phyloP scores from a whole-genome alignment of 768 basidiomycete genomes.

The Boletus subparvulus region DNA sequence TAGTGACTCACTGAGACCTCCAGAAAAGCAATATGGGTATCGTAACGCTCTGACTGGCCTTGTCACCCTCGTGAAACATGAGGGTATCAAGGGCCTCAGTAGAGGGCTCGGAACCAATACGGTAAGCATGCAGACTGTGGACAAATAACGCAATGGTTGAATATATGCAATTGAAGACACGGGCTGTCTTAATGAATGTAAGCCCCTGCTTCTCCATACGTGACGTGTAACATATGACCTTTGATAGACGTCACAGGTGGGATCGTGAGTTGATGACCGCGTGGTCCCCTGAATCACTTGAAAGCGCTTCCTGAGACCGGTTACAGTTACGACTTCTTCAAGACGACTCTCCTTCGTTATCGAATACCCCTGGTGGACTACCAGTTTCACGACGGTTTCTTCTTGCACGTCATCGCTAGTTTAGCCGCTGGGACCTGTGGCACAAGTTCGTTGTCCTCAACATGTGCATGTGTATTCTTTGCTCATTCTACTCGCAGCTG shows the following conservation, averaged over 20 bases:
- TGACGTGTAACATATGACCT: conserved; percentile 2
- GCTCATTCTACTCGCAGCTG: conserved; percentile 43
- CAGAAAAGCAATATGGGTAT: conserved; percentile 75
- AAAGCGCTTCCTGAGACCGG: conserved; percentile 1
- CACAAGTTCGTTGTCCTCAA: conserved; percentile 55
- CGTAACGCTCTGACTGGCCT: conserved; percentile 76
- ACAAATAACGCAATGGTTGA: conserved; percentile 3
- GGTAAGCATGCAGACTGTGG: conserved; percentile 39
- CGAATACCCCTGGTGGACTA: conserved; percentile 56
- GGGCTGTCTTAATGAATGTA: conserved; percentile 78
- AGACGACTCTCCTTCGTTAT: conserved; percentile 51
- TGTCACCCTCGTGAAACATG: conserved; percentile 59
- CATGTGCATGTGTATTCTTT: neutral
- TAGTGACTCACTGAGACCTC: conserved; percentile 74
- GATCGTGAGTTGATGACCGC: conserved; percentile 57
- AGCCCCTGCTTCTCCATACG: conserved; percentile 19
- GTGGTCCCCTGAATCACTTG: neutral
- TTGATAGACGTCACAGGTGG: conserved; percentile 72
- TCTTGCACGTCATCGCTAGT: conserved; percentile 68
- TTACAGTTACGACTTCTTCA: conserved; percentile 75
- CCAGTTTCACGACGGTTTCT: conserved; percentile 62
- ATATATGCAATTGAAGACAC: conserved; percentile 36
- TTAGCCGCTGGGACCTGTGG: conserved; percentile 71
- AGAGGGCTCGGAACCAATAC: conserved; percentile 80
- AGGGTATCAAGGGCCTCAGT: conserved; percentile 66